A percentile compares a stretch with the other conserved stretches of the same genome.
Conservation (phyloP, 108 stramenopile genomes). For the Thalassiosira profunda region DNA sequence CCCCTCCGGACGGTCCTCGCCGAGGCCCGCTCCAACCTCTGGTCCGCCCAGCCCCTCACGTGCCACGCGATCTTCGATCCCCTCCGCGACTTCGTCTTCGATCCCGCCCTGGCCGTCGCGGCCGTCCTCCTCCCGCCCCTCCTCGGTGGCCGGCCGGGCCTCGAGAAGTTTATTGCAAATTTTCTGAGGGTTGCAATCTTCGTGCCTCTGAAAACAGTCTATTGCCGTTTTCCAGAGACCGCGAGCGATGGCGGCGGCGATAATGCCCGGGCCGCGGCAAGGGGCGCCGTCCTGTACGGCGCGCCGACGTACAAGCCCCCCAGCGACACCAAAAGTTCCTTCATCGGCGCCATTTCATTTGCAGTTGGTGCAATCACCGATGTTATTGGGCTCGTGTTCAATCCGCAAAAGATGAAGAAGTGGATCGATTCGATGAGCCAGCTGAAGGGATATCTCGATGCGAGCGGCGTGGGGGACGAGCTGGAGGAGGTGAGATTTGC, state of each 20-base stretch:
- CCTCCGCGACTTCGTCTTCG: conserved; percentile 13
- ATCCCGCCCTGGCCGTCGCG: conserved; percentile 5
- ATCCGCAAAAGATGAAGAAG: conserved; percentile 25
- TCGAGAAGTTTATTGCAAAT: conserved; percentile 1
- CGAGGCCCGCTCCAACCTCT: conserved; percentile 6
- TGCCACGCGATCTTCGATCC: conserved; percentile 3
- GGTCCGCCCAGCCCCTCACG: conserved; percentile 6
- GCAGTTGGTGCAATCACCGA: not conserved
- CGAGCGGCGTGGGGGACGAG: conserved; percentile 38
- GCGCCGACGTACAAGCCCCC: conserved; percentile 15
- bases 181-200: not conserved
- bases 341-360: conserved; percentile 5
- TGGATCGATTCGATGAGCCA: conserved; percentile 38
- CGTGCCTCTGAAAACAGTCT: not conserved
- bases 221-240: not conserved
- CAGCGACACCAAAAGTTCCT: not conserved
- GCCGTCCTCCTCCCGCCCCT: conserved; percentile 14
- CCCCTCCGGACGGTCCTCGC: conserved; percentile 8
- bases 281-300: no score
- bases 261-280: no score
- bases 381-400: conserved; percentile 10
- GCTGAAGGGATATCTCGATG: conserved; percentile 32
- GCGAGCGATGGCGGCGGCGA: not conserved
- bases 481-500: no score
- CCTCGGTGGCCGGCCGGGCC: not conserved